Evolutionary conservation across 345 rosid genomes (phyloP).

Genomic region (Citrus hindsii): DNA sequence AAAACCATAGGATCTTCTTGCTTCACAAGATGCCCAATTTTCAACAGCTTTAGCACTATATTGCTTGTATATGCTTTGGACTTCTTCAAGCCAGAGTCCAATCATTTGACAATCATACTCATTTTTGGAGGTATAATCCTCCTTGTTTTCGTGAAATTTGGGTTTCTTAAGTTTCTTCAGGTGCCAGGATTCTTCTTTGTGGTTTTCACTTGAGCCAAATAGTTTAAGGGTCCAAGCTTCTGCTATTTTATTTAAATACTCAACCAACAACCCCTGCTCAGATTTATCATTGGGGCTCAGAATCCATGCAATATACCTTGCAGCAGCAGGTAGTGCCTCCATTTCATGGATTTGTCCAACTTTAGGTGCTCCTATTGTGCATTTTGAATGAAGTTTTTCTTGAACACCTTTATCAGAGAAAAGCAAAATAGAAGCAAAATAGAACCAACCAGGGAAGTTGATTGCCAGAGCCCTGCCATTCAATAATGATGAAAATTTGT

Average conservation of each 20-base stretch:
- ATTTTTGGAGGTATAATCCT: conserved; percentile 16
- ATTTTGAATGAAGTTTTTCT: conserved; percentile 17
- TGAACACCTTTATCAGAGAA: conserved; percentile 35
- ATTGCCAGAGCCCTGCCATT: conserved; percentile 73
- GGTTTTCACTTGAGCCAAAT: conserved; percentile 19
- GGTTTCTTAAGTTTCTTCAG: conserved; percentile 45
- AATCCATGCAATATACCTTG: conserved; percentile 74
- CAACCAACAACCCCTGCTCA: conserved; percentile 41
- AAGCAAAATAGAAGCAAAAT: conserved; percentile 58
- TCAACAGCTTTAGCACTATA: conserved; percentile 15
- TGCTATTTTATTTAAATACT: conserved; percentile 44
- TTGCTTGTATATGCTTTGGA: conserved; percentile 29
- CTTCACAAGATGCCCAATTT: conserved; percentile 19
- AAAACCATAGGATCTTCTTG: conserved; percentile 14
- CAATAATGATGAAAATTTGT: conserved; percentile 2
- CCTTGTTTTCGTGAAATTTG: conserved; percentile 18
- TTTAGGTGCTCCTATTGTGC: conserved; percentile 12
- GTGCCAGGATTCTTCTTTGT: conserved; percentile 21
- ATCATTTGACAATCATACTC: conserved; percentile 26
- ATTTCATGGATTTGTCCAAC: conserved; percentile 20
- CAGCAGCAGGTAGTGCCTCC: conserved; percentile 33
- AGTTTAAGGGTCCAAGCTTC: conserved; percentile 43
- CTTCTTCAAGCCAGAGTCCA: conserved; percentile 46
- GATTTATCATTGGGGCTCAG: conserved; percentile 46
- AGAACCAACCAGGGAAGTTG: conserved; percentile 80